These are phyloP conservation scores for Psilocybe tampanensis DNA, from an alignment of 768 basidiomycete genomes.

Conservation along the genomic window DNA sequence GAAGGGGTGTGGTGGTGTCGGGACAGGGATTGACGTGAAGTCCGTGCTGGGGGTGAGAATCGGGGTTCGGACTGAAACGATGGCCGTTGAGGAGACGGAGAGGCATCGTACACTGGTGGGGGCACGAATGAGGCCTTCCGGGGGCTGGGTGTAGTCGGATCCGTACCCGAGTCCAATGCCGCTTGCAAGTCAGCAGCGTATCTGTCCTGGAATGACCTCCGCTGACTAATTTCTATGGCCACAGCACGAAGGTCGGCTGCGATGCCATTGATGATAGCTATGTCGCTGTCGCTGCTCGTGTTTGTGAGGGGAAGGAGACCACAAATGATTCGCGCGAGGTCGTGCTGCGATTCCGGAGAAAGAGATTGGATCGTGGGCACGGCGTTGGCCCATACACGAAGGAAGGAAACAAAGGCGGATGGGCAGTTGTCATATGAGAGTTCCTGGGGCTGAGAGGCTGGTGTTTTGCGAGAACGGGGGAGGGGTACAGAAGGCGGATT, in stretches of 20 bases:
- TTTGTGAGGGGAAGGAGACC: conserved; percentile 50
- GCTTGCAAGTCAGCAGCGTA: conserved; percentile 78
- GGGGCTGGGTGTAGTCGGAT: conserved; percentile 27
- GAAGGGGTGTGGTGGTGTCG: conserved; percentile 17
- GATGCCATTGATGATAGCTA: conserved; percentile 54
- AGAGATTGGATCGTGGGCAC: conserved; percentile 70
- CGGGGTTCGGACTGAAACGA: conserved; percentile 3
- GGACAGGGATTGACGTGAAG: conserved; percentile 4
- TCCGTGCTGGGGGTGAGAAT: conserved; percentile 13
- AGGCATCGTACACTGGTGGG: conserved; percentile 20
- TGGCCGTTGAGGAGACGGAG: conserved; percentile 11
- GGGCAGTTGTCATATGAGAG: conserved; percentile 75
- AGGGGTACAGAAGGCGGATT: conserved; percentile 81
- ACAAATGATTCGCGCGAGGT: conserved; percentile 83
- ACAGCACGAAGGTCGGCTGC: conserved; percentile 84
- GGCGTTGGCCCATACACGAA: conserved; percentile 69
- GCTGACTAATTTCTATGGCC: conserved; percentile 84
- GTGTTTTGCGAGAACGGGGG: conserved; percentile 54
- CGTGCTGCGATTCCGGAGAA: conserved; percentile 68
- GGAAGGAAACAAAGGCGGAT: conserved; percentile 63
- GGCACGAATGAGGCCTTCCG: conserved; percentile 40
- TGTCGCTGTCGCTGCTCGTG: conserved; percentile 26
- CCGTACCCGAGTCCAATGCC: conserved; percentile 67
- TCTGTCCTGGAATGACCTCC: conserved; percentile 81
- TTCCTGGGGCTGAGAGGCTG: conserved; percentile 44